Evolutionary conservation across 148 eudicot species (phyloP).

Genomic region (Dianthus caryophyllus): DNA sequence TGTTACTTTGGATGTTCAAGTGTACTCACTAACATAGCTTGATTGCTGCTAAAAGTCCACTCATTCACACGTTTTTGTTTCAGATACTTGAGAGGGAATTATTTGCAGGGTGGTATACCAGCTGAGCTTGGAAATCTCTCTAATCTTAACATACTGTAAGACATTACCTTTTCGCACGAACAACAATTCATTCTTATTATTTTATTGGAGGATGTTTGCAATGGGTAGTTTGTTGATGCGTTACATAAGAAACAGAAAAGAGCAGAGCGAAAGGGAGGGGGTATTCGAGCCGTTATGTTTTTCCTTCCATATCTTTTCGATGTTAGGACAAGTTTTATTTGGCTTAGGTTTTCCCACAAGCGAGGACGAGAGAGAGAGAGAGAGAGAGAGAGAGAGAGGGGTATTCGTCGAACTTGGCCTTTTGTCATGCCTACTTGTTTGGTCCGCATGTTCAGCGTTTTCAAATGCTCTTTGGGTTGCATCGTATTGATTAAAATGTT

Average conservation of each 20-base stretch:
- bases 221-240: no score
- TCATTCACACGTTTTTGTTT: background rate
- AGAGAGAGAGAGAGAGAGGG: no score
- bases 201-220: background rate
- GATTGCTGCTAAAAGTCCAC: background rate
- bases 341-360: no score
- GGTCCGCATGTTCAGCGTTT: background rate
- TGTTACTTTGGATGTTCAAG: background rate
- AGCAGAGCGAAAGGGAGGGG: no score
- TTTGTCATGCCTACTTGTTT: background rate
- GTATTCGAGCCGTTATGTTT: no score
- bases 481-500: background rate
- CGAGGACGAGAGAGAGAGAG: no score
- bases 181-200: background rate
- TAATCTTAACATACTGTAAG: constrained; percentile 71
- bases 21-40: background rate
- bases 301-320: no score
- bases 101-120: constrained; percentile 95
- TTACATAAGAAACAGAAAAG: no score
- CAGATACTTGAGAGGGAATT: constrained; percentile 87
- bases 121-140: constrained; percentile 83
- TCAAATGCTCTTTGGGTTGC: background rate
- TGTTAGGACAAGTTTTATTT: no score
- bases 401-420: background rate
- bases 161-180: background rate